Percentiles rank a stretch among this genome's conserved stretches.
These are phyloP conservation scores for Rhododendron ovatum DNA, from an alignment of 148 eudicot genomes.

Conservation along the genomic window DNA sequence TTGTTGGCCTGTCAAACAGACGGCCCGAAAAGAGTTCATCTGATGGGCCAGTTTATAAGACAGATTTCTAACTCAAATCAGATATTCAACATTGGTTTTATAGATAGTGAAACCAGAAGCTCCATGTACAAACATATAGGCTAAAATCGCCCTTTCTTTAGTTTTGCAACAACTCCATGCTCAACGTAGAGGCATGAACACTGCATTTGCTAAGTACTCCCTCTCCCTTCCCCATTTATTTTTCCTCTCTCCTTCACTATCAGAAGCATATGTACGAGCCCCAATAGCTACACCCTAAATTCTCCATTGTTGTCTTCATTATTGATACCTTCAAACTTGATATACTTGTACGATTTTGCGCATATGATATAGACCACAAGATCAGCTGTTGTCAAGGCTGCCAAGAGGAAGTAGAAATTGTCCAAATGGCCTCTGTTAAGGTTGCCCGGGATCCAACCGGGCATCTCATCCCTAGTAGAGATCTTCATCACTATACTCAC, in stretches of 20 bases:
- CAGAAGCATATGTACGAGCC: not conserved
- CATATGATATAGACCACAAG: constrained; percentile 38
- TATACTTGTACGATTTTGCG: constrained; percentile 52
- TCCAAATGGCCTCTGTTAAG: constrained; percentile 64
- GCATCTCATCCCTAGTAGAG: constrained; percentile 35
- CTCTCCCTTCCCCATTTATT: not conserved
- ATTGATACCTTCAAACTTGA: constrained; percentile 27
- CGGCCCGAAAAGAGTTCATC: not conserved
- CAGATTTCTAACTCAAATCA: not conserved
- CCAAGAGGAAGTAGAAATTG: constrained; percentile 52
- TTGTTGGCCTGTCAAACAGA: not conserved
- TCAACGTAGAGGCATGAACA: not conserved
- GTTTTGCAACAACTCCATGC: not conserved
- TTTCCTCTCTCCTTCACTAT: not conserved
- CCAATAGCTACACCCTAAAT: not conserved
- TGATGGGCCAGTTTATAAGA: not conserved
- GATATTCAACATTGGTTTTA: not conserved
- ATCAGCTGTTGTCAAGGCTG: constrained; percentile 43
- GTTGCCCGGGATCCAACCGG: constrained; percentile 70
- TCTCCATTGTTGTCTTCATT: not conserved
- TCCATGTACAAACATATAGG: not conserved
- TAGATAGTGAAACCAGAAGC: not conserved
- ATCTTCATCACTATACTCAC: constrained; percentile 56
- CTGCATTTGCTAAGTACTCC: not conserved
- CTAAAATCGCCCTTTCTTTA: not conserved